A percentile compares a stretch with the other conserved stretches of the same genome.
Evolutionary conservation across 306 rosid genomes (phyloP).

Genomic region (Prunus padus): DNA sequence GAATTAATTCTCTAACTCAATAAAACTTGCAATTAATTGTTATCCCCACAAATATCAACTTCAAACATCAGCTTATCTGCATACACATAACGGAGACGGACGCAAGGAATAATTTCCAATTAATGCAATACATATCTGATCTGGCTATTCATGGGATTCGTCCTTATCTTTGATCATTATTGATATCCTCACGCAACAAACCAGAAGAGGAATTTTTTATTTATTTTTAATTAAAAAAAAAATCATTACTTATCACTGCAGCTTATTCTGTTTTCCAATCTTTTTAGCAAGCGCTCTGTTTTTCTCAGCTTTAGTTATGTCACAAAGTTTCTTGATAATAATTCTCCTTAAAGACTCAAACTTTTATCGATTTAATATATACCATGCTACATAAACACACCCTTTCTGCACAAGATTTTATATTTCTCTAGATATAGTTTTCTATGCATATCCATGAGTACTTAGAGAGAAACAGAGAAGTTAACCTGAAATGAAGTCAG

Average conservation of each 20-base stretch:
- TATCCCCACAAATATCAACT: neutral
- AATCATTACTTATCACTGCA: slow-evolving; percentile 6
- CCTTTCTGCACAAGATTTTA: neutral
- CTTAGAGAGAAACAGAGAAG: neutral
- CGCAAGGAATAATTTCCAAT: slow-evolving; percentile 25
- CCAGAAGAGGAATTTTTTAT: neutral
- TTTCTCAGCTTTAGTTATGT: neutral
- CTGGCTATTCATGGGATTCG: slow-evolving; percentile 23
- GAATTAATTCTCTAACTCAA: neutral
- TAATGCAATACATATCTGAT: slow-evolving; percentile 20
- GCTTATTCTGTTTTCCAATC: neutral
- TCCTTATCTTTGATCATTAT: slow-evolving; percentile 28
- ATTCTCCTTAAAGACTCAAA: neutral
- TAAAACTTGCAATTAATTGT: neutral
- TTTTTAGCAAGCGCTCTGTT: slow-evolving; percentile 1
- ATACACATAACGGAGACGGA: slow-evolving; percentile 1
- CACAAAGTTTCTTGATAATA: neutral
- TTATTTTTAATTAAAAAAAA: neutral
- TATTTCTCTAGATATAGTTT: neutral
- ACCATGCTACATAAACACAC: slow-evolving; percentile 8
- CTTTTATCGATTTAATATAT: neutral
- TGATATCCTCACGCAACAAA: slow-evolving; percentile 23
- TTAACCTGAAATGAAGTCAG: slow-evolving; percentile 38
- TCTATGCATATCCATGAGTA: neutral
- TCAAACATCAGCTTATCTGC: neutral